Conservation (phyloP, 495 filamentous ascomycete species). For the Gamarada debralockiae region DNA sequence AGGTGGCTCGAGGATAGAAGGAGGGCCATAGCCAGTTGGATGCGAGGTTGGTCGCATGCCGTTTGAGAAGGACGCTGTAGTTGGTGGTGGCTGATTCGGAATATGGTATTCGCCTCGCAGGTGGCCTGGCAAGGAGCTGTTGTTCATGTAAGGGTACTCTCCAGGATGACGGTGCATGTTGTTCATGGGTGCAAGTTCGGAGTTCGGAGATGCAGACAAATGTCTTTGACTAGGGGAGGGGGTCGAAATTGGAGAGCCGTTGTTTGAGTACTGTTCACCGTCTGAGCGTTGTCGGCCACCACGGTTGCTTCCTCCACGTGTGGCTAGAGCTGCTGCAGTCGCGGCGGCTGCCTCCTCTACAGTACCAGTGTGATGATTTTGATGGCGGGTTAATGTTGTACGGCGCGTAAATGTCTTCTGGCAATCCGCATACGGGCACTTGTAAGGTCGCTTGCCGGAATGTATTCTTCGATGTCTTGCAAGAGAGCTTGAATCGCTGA, state of each 20-base stretch:
- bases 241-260: slow-evolving; percentile 77
- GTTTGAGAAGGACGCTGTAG: slow-evolving; percentile 59
- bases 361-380: slow-evolving; percentile 93
- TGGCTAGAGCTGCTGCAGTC: slow-evolving; percentile 77
- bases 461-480: slow-evolving; percentile 93
- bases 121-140: slow-evolving; percentile 74
- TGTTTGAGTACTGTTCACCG: slow-evolving; percentile 74
- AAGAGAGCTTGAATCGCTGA: slow-evolving; percentile 95
- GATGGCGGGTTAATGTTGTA: slow-evolving; percentile 91
- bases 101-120: slow-evolving; percentile 70
- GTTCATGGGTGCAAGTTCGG: slow-evolving; percentile 69
- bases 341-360: slow-evolving; percentile 90
- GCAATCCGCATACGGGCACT: slow-evolving; percentile 95
- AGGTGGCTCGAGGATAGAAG: slow-evolving; percentile 84
- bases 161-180: slow-evolving; percentile 68
- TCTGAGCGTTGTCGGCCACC: slow-evolving; percentile 60
- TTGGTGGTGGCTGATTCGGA: slow-evolving; percentile 46
- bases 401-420: slow-evolving; percentile 97
- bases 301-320: slow-evolving; percentile 51
- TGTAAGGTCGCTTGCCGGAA: slow-evolving; percentile 93
- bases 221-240: slow-evolving; percentile 79
- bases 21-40: slow-evolving; percentile 73
- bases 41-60: slow-evolving; percentile 65
- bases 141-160: slow-evolving; percentile 60
- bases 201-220: slow-evolving; percentile 73